phyloP scores from a whole-genome alignment of 768 basidiomycete genomes.

The Antrodiella citrinella region DNA sequence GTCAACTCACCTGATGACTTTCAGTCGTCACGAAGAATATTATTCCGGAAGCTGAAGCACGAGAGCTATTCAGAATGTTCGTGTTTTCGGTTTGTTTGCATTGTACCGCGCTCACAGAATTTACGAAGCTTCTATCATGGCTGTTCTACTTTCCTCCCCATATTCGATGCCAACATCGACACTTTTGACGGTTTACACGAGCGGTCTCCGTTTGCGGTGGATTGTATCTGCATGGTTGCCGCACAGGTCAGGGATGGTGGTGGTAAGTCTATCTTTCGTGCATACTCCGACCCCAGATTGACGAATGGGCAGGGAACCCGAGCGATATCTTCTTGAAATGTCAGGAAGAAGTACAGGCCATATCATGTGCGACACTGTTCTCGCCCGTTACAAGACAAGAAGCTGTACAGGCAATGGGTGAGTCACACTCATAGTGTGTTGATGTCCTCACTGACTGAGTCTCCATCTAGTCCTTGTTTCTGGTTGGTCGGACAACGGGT shows the following conservation, averaged over 20 bases:
- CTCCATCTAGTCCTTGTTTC: slow-evolving; percentile 65
- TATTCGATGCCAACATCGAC: slow-evolving; percentile 78
- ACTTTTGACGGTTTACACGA: slow-evolving; percentile 81
- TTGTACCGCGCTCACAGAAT: slow-evolving; percentile 10
- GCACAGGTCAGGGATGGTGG: slow-evolving; percentile 87
- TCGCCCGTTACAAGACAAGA: slow-evolving; percentile 78
- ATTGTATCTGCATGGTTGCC: slow-evolving; percentile 91
- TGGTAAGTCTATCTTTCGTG: slow-evolving; percentile 36
- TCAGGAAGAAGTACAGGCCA: slow-evolving; percentile 78
- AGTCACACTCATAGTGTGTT: slow-evolving; percentile 20
- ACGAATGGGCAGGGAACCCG: slow-evolving; percentile 41
- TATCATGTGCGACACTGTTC: slow-evolving; percentile 82
- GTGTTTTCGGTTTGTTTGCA: slow-evolving; percentile 18
- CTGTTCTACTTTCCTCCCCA: slow-evolving; percentile 86
- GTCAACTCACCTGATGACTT: neutral
- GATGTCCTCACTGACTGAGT: slow-evolving; percentile 1
- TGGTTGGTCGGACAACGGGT: slow-evolving; percentile 94
- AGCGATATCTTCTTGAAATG: slow-evolving; percentile 70
- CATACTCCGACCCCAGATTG: neutral
- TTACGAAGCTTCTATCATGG: slow-evolving; percentile 74
- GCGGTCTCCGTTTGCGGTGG: slow-evolving; percentile 88
- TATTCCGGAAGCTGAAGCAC: slow-evolving; percentile 75
- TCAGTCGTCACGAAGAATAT: slow-evolving; percentile 79
- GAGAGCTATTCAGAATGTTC: slow-evolving; percentile 80
- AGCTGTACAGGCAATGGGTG: slow-evolving; percentile 91